These are phyloP conservation scores for Fusarium phyllophilum DNA, from an alignment of 2,329 filamentous ascomycete species.

Conservation along the genomic window DNA sequence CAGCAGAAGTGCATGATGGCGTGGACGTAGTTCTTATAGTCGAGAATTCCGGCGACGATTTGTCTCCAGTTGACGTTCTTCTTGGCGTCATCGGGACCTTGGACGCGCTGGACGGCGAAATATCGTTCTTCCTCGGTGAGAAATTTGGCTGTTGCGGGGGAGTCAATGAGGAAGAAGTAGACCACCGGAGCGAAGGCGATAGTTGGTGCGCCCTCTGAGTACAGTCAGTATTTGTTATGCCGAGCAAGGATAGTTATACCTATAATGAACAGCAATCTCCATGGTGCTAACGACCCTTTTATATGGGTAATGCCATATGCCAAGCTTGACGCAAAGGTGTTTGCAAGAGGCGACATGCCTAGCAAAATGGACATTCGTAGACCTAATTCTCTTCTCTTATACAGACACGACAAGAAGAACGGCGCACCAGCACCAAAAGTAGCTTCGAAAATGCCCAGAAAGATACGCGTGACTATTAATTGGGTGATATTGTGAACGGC, in stretches of 20 bases:
- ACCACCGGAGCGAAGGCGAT: slow-evolving; percentile 10
- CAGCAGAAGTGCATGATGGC: slow-evolving; percentile 35
- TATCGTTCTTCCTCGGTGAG: slow-evolving; percentile 11
- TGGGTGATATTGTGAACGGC: slow-evolving; percentile 6
- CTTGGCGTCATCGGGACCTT: background rate
- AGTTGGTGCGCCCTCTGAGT: slow-evolving; percentile 9
- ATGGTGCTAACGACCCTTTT: slow-evolving; percentile 7
- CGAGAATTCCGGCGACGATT: slow-evolving; percentile 1
- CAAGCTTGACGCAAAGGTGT: slow-evolving; percentile 21
- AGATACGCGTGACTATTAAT: slow-evolving; percentile 7
- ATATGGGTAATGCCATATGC: slow-evolving; percentile 32
- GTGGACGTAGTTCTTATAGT: slow-evolving; percentile 33
- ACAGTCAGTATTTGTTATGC: accelerated
- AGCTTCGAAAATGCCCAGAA: slow-evolving; percentile 31
- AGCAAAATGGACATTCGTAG: slow-evolving; percentile 17
- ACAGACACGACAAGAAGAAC: slow-evolving; percentile 27
- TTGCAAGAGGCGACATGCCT: slow-evolving; percentile 28
- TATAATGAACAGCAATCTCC: slow-evolving; percentile 13
- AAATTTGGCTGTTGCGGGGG: slow-evolving; percentile 18
- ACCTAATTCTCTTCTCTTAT: slow-evolving; percentile 22
- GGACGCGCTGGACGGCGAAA: background rate
- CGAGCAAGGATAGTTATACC: accelerated
- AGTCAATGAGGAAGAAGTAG: slow-evolving; percentile 34
- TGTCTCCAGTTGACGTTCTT: slow-evolving; percentile 23
- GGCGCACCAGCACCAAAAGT: slow-evolving; percentile 34